Evolutionary conservation across 106 monocot species (phyloP).

Genomic region (Dendrobium huoshanense): DNA sequence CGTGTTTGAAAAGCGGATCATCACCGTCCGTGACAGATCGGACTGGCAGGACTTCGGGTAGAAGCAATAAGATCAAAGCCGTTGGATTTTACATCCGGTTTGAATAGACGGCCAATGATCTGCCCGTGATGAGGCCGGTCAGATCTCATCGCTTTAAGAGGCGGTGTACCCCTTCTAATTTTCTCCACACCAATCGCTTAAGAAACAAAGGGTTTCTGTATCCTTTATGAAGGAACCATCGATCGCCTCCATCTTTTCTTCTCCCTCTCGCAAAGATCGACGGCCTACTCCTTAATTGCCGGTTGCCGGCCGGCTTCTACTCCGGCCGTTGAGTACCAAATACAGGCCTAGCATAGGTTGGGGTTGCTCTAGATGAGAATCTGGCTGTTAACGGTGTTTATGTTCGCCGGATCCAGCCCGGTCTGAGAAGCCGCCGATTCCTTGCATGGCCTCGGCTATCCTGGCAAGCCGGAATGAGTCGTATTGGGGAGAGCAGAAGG

Average conservation of each 20-base stretch:
- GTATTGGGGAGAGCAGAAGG: constrained; percentile 48
- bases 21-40: constrained; percentile 44
- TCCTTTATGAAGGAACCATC: constrained; percentile 6
- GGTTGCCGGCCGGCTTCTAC: background rate
- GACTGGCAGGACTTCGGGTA: constrained; percentile 26
- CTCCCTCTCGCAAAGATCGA: background rate
- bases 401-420: constrained; percentile 11
- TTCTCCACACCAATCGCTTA: constrained; percentile 14
- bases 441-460: constrained; percentile 68
- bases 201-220: background rate
- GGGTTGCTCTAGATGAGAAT: background rate
- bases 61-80: background rate
- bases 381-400: background rate
- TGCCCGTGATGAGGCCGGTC: constrained; percentile 27
- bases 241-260: background rate
- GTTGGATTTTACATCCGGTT: constrained; percentile 20
- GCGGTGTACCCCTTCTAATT: constrained; percentile 9
- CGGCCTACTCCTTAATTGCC: too few relatives aligned
- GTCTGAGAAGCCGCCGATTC: constrained; percentile 18
- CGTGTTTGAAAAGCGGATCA: constrained; percentile 15
- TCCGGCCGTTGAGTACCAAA: background rate
- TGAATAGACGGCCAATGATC: constrained; percentile 12
- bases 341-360: background rate
- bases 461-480: constrained; percentile 62
- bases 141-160: constrained; percentile 52